phyloP scores from a whole-genome alignment of 805 yeast species.

The Hanseniaspora guilliermondii region DNA sequence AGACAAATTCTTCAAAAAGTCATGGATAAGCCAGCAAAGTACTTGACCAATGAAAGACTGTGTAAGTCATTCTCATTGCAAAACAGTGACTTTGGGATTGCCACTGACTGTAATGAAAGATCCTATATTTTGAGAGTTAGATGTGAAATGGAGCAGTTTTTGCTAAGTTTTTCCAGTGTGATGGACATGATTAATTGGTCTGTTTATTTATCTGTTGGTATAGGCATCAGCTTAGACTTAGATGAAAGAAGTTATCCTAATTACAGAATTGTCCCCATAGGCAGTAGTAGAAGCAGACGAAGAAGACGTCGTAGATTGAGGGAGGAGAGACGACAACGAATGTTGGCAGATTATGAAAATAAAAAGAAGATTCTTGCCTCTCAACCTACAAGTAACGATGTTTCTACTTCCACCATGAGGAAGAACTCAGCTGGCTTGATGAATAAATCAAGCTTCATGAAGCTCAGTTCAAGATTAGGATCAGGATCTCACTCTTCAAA shows the following conservation, averaged over 20 bases:
- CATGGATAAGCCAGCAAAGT: constrained; percentile 18
- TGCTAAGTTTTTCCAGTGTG: constrained; percentile 50
- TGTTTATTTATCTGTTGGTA: constrained; percentile 56
- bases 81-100: constrained; percentile 71
- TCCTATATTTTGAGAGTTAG: constrained; percentile 60
- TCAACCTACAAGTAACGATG: not conserved
- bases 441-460: not conserved
- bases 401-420: not conserved
- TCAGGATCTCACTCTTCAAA: not conserved
- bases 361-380: not conserved
- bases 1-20: constrained; percentile 20
- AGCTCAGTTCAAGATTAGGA: constrained; percentile 9
- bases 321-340: constrained; percentile 7
- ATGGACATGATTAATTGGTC: constrained; percentile 72
- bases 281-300: constrained; percentile 40
- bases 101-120: constrained; percentile 68
- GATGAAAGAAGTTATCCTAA: constrained; percentile 59
- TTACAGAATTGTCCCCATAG: constrained; percentile 69
- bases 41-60: constrained; percentile 29
- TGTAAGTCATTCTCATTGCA: constrained; percentile 68
- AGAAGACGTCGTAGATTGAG: constrained; percentile 16
- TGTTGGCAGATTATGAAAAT: not conserved
- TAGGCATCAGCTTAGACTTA: constrained; percentile 68
- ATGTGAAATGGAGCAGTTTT: constrained; percentile 69
- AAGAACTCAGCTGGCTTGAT: not conserved